phyloP scores from a whole-genome alignment of 306 rosid genomes.

The Vachellia pachyceras region DNA sequence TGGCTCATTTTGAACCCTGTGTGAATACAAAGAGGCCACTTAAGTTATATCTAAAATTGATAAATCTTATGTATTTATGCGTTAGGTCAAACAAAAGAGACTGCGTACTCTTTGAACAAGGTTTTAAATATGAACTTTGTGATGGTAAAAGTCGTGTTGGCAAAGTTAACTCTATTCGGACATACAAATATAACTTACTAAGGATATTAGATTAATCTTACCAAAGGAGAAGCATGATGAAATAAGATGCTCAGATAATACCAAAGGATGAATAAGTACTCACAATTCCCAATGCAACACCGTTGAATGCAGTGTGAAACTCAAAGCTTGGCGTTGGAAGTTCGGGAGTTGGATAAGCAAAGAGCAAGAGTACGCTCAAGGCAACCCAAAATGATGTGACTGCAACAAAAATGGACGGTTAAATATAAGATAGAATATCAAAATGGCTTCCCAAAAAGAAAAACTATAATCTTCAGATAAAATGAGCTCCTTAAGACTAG shows the following conservation, averaged over 20 bases:
- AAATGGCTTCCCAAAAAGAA: constrained; percentile 11
- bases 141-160: not conserved
- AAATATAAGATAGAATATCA: constrained; percentile 27
- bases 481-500: not conserved
- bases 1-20: not conserved
- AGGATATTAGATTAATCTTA: constrained; percentile 3
- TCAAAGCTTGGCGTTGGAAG: constrained; percentile 94
- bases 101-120: not conserved
- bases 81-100: not conserved
- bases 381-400: constrained; percentile 82
- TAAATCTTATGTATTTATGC: constrained; percentile 6
- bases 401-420: constrained; percentile 51
- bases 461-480: not conserved
- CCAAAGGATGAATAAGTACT: constrained; percentile 48
- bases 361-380: constrained; percentile 84
- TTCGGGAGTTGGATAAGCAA: constrained; percentile 99
- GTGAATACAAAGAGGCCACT: not conserved
- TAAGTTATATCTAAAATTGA: constrained; percentile 7
- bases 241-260: constrained; percentile 22
- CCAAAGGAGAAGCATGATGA: constrained; percentile 10
- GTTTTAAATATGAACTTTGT: not conserved
- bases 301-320: constrained; percentile 90
- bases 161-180: not conserved
- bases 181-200: not conserved
- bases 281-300: constrained; percentile 97